Percentiles rank a stretch among this genome's conserved stretches.
Conservation (phyloP, 23 red algal species). For the Gracilaria domingensis region DNA sequence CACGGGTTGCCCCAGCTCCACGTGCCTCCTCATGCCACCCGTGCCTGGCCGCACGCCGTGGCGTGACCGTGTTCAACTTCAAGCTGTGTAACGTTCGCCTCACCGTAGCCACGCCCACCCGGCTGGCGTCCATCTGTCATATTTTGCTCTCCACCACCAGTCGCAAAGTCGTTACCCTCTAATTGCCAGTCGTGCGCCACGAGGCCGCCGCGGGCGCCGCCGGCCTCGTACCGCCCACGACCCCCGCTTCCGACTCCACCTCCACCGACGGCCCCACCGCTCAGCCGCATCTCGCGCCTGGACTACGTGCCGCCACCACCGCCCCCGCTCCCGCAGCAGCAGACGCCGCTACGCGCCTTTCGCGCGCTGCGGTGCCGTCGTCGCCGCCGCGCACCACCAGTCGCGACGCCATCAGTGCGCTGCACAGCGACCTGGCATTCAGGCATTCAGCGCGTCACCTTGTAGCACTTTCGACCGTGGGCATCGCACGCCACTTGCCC, state of each 20-base stretch:
- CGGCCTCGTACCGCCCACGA: not conserved
- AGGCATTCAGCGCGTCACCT: slow-evolving; percentile 45
- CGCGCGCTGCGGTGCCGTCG: not conserved
- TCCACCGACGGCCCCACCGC: slow-evolving; percentile 18
- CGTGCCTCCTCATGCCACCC: too few relatives aligned
- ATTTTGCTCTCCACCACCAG: too few relatives aligned
- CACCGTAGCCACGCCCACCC: not conserved
- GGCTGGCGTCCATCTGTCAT: too few relatives aligned
- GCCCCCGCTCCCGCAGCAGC: not conserved
- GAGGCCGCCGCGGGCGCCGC: not conserved
- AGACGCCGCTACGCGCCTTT: not conserved
- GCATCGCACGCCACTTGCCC: too few relatives aligned
- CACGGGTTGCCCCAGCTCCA: too few relatives aligned
- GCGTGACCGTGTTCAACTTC: too few relatives aligned
- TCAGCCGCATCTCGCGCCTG: not conserved
- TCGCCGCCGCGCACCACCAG: not conserved
- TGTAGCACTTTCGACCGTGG: slow-evolving; percentile 14
- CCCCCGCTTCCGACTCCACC: too few relatives aligned
- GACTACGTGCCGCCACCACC: not conserved
- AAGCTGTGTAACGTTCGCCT: not conserved
- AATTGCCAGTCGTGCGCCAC: too few relatives aligned
- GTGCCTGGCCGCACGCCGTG: too few relatives aligned
- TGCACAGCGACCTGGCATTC: slow-evolving; percentile 20
- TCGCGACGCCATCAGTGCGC: not conserved
- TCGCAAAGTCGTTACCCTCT: too few relatives aligned